Percentiles rank a stretch among this genome's conserved stretches.
These are phyloP conservation scores for Cyclotella cryptica DNA, from an alignment of 108 stramenopile species.

Conservation along the genomic window DNA sequence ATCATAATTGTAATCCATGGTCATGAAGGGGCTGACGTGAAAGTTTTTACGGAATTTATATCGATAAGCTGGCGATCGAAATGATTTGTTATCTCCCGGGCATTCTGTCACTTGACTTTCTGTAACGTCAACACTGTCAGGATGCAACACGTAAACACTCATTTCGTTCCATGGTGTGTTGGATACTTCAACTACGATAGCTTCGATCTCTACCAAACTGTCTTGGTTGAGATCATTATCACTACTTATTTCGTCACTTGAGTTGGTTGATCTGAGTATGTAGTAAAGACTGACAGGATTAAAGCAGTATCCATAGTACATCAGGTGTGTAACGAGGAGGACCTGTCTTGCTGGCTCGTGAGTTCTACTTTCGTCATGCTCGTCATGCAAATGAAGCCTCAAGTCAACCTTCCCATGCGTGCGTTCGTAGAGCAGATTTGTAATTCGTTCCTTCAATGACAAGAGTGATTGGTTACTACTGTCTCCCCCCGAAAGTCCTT, in stretches of 20 bases:
- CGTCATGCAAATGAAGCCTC: conserved; percentile 22
- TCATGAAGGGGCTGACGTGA: conserved; percentile 99
- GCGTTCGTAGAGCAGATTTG: conserved; percentile 60
- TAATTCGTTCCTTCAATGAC: conserved; percentile 57
- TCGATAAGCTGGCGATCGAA: conserved; percentile 39
- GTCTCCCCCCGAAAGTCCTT: conserved; percentile 42
- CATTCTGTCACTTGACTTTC: conserved; percentile 14
- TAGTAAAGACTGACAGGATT: conserved; percentile 91
- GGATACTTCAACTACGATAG: conserved; percentile 78
- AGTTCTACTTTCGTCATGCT: conserved; percentile 34
- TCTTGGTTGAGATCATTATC: too few species aligned
- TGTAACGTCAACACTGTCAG: conserved; percentile 64
- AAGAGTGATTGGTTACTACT: neutral
- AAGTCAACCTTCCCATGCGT: conserved; percentile 62
- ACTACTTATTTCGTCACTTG: neutral
- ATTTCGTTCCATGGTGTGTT: conserved; percentile 98
- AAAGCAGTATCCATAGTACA: conserved; percentile 91
- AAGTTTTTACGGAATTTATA: conserved; percentile 84
- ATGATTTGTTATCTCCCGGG: neutral
- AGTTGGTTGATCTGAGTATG: conserved; percentile 47
- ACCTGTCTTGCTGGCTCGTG: conserved; percentile 39
- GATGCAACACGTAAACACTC: conserved; percentile 90
- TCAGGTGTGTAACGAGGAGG: conserved; percentile 73
- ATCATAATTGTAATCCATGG: conserved; percentile 94
- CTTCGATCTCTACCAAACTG: neutral